A percentile compares a stretch with the other conserved stretches of the same genome.
phyloP scores from a whole-genome alignment of 139 green algal genomes.

The Chlorella vulgaris region DNA sequence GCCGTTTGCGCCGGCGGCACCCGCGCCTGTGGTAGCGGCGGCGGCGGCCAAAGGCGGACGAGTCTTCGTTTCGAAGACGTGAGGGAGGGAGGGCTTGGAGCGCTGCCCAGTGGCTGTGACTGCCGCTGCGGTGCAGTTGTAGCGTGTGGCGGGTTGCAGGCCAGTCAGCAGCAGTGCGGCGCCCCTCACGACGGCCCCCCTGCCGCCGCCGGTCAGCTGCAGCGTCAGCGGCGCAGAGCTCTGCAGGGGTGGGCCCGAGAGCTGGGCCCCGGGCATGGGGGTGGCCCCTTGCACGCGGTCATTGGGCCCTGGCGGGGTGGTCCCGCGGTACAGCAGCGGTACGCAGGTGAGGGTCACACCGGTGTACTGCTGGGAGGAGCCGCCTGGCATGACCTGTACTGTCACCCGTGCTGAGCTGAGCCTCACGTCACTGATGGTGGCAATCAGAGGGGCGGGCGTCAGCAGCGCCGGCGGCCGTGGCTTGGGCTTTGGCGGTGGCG shows the following conservation, averaged over 20 bases:
- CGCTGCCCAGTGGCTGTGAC: neutral
- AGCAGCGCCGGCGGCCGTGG: neutral
- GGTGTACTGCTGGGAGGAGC: neutral
- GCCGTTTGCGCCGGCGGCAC: too few relatives aligned
- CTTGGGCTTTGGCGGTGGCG: neutral
- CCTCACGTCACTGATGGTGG: neutral
- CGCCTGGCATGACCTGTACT: neutral
- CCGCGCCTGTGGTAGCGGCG: too few relatives aligned
- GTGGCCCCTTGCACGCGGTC: too few relatives aligned
- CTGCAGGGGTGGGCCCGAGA: neutral
- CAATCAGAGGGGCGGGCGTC: neutral
- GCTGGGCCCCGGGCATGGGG: too few relatives aligned
- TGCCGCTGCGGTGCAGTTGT: neutral
- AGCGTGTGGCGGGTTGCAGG: neutral
- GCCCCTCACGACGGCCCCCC: neutral
- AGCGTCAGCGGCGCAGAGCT: neutral
- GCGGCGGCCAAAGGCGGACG: neutral
- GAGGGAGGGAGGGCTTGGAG: neutral
- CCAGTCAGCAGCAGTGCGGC: neutral
- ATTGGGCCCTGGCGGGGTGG: too few relatives aligned
- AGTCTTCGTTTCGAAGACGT: neutral
- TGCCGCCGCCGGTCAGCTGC: neutral
- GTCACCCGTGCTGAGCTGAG: neutral
- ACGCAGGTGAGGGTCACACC: neutral
- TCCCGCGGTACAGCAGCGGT: too few relatives aligned